Evolutionary conservation across 2,329 filamentous ascomycete genomes (phyloP).

Genomic region (Rhinocladiella similis): DNA sequence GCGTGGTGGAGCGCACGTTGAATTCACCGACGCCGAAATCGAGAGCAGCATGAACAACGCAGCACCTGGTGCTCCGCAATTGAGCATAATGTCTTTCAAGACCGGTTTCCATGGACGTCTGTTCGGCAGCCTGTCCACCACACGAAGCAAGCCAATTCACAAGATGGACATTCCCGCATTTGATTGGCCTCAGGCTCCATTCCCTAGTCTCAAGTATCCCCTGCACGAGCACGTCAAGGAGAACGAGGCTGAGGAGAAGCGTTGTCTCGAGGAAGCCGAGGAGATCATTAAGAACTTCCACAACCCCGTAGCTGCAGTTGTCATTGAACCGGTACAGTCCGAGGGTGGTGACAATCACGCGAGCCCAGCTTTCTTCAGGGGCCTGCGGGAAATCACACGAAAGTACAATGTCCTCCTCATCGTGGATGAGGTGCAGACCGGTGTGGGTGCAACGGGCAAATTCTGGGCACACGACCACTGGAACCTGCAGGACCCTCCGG

Average conservation of each 20-base stretch:
- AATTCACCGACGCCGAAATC: conserved; percentile 78
- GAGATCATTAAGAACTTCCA: conserved; percentile 76
- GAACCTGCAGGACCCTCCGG: conserved; percentile 74
- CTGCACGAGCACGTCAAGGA: conserved; percentile 76
- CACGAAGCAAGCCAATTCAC: conserved; percentile 89
- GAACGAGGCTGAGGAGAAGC: conserved; percentile 78
- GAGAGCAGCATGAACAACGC: conserved; percentile 76
- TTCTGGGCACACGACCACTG: conserved; percentile 99
- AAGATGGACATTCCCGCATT: conserved; percentile 94
- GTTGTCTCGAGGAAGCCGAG: conserved; percentile 80
- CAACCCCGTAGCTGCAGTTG: conserved; percentile 74
- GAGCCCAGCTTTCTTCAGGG: conserved; percentile 80
- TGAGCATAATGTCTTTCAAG: conserved; percentile 88
- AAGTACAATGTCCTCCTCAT: conserved; percentile 68
- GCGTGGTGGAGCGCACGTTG: conserved; percentile 73
- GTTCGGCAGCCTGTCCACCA: conserved; percentile 84
- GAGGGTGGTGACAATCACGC: conserved; percentile 96
- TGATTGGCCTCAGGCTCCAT: conserved; percentile 89
- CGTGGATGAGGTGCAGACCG: conserved; percentile 92
- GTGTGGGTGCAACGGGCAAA: conserved; percentile 86
- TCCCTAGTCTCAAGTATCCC: conserved; percentile 83
- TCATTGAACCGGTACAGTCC: conserved; percentile 89
- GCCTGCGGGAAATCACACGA: conserved; percentile 75
- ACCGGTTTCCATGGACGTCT: conserved; percentile 87
- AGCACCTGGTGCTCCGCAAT: conserved; percentile 71